Percentiles rank a stretch among this genome's conserved stretches.
Conservation (phyloP, 495 filamentous ascomycete species). For the Recurvomyces mirabilis region DNA sequence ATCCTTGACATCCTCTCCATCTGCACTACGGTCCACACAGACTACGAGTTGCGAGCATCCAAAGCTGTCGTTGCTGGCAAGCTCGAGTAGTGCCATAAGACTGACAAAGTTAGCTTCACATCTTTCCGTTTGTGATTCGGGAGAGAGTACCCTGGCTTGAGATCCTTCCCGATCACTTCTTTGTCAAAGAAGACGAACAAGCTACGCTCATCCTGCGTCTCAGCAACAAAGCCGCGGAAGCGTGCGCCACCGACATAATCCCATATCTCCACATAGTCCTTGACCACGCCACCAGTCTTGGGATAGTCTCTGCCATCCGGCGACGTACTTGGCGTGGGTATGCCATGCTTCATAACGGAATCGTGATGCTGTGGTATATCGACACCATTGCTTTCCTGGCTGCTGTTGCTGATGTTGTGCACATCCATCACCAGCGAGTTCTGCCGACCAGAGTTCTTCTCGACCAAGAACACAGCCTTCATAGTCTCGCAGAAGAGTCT, state of each 20-base stretch:
- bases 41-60: slow-evolving; percentile 67
- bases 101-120: slow-evolving; percentile 35
- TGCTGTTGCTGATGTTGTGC: slow-evolving; percentile 19
- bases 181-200: slow-evolving; percentile 83
- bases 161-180: slow-evolving; percentile 52
- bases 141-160: slow-evolving; percentile 76
- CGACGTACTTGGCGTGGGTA: slow-evolving; percentile 19
- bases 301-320: slow-evolving; percentile 19
- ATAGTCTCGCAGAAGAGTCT: slow-evolving; percentile 97
- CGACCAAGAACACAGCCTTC: slow-evolving; percentile 87
- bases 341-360: slow-evolving; percentile 9
- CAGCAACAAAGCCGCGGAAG: slow-evolving; percentile 73
- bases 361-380: background rate
- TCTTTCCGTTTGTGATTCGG: background rate
- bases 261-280: slow-evolving; percentile 67
- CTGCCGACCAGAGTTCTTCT: slow-evolving; percentile 56
- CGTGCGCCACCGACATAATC: slow-evolving; percentile 74
- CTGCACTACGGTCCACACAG: slow-evolving; percentile 55
- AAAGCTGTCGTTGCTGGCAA: slow-evolving; percentile 57
- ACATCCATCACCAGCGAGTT: slow-evolving; percentile 64
- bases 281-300: slow-evolving; percentile 30
- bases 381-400: background rate
- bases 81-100: slow-evolving; percentile 81
- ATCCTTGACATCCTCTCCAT: slow-evolving; percentile 52
- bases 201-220: slow-evolving; percentile 50